Evolutionary conservation across 2,329 filamentous ascomycete species (phyloP), one percentile per base, ranked within the genome.

Genomic region (Lachnellula willkommii): DNA sequence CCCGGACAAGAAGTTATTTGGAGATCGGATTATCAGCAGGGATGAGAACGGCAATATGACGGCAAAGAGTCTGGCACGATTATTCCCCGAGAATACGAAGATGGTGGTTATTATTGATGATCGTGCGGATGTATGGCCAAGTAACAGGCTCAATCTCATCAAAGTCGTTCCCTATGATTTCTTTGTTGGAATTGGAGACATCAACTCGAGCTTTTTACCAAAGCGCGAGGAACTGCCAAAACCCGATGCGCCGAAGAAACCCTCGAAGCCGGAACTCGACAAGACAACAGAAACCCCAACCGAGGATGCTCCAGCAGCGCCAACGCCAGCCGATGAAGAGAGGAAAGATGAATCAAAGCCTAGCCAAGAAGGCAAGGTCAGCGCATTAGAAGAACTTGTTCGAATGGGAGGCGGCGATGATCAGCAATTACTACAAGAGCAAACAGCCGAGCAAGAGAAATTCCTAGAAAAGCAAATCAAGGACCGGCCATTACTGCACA

Each of bases 101-200:
- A 99, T 99, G 94, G 95, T 96, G 1, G 92, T 96, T 56, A 96
- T 99, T 66, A 99, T 99, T 62, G 94, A 99, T 69, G 94, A 99
- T 72, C 84, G 94, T 63, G 90, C 90, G 52, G 94, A 99, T 70
- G 93, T 99, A 7, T 99, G 94, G 94, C 84, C 84, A 1, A 84
- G 87, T 63, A 97, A 96, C 79, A 87, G 88, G 64, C 83, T 88
- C 5, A 96, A 99, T 67, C 80, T 99, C 37, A 90, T 99, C 74
- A 96, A 95, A 70, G 94, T 99, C 36, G 85, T 86, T 1, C 90
- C 93, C 0, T 99, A 96, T 71, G 93, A 97, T 71, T 99, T 99
- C 73, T 99, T 97, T 75, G 90, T 95, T 55, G 94, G 94, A 15
- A 96, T 96, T 60, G 94, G 94, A 60, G 94, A 99, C 72, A 99